Evolutionary conservation across 2,329 filamentous ascomycete genomes (phyloP), one percentile per base, ranked within the genome.

Genomic region (Sarocladium brachiariae): DNA sequence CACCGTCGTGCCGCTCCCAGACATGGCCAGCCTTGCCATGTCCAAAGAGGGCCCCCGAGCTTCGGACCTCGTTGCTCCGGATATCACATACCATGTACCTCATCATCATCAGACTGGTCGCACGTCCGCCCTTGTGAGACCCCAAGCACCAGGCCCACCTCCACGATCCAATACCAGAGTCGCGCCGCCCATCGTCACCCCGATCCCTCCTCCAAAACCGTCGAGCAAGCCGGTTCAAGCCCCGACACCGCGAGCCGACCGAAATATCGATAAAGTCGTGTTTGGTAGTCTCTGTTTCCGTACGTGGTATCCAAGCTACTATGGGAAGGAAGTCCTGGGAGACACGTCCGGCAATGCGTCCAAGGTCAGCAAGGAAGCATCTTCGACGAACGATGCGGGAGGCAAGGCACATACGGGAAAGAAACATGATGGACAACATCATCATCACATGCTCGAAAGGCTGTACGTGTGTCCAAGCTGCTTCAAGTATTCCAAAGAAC

Each of bases 251-350:
- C 66, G 68, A 31, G 63, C 75, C 9, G 83, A 86, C 58, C 86
- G 87, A 52, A 96, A 95, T 65, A 86, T 96, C 56, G 82, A 89
- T 62, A 87, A 89, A 63, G 88, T 96, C 49, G 84, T 95, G 50
- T 75, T 96, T 54, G 92, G 91, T 4, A 82, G 90, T 59, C 75
- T 93, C 27, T 82, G 84, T 59, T 95, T 96, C 70, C 83, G 84
- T 59, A 87, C 91, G 2, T 96, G 91, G 90, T 96, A 93, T 65
- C 89, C 90, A 7, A 95, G 89, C 14, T 93, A 91, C 66, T 96
- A 96, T 65, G 75, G 74, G 70, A 95, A 80, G 73, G 90, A 84
- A 51, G 71, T 83, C 7, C 67, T 84, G 4, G 79, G 78, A 11
- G 77, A 81, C 50, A 59, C 66, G n/a, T 63, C 64, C 1, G 63